Evolutionary conservation across 371 early-diverging fungal genomes (phyloP), one percentile per base, ranked within the genome.

Genomic region (Mucor mucedo): DNA sequence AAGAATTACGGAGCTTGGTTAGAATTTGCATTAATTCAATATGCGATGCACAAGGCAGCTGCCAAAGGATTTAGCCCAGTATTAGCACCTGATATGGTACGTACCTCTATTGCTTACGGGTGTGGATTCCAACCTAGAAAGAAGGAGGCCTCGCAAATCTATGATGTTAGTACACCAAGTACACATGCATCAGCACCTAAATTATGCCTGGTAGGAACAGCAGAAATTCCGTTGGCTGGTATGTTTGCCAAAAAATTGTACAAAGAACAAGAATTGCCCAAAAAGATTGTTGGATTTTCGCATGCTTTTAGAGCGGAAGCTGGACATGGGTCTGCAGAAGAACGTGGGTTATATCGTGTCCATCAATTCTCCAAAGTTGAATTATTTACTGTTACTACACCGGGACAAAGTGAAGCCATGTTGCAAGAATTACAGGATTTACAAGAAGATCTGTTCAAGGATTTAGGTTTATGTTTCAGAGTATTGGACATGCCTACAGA

Each of bases 281-380:
- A 86, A 42, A 83, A 83, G 16, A 56, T 89, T 63, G 95, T 93
- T 3, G 97, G 92, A 0, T 82, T 92, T 28, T 91, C 95, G 10
- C 86, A 90, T 50, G 90, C 93, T 6, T 97, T 94, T 75, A 84
- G 96, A 30, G 93, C 96, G 6, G 96, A 97, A 69, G 95, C 96
- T 0, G 92, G 95, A 0, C 85, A 93, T 2, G 77, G 92, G n/a
- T 95, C 95, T 1, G 85, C 87, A 27, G 91, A 92, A 39, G 93
- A 91, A 47, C 87, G 91, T 35, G 97, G 98, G 0, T 69, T 96
- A 7, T 97, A 96, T 73, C 85, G 97, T 1, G 92, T 97, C 2
- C 97, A 97, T 75, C 96, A 96, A 65, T 97, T 97, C 70, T 91
- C 89, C 35, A 97, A 97, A 65, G 93, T 97, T 0, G 97, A 97